Evolutionary conservation across 2,329 filamentous ascomycete genomes (phyloP).

Genomic region (Diplodia scrobiculata): DNA sequence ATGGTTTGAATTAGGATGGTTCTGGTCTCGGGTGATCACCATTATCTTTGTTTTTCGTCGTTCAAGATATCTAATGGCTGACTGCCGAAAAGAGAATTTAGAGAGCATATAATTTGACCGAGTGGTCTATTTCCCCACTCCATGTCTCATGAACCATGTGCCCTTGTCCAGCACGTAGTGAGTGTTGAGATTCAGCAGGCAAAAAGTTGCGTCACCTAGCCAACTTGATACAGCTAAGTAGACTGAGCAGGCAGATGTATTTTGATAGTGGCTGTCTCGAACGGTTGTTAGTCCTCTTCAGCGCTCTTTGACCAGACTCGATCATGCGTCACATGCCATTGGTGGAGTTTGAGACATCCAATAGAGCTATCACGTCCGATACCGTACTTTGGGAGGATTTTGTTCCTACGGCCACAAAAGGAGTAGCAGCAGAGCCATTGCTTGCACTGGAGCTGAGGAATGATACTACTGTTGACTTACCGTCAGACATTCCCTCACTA

Average conservation of each 20-base stretch:
- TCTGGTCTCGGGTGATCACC: background rate
- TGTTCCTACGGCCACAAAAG: background rate
- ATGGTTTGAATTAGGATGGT: background rate
- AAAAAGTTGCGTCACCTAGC: too few relatives aligned
- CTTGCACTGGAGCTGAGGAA: background rate
- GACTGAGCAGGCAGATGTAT: too few relatives aligned
- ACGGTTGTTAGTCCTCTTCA: background rate
- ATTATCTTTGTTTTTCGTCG: background rate
- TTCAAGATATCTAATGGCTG: conserved; percentile 4
- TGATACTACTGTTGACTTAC: background rate
- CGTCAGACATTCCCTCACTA: background rate
- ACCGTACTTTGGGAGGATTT: too few relatives aligned
- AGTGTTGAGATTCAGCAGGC: too few relatives aligned
- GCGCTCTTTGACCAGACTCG: background rate
- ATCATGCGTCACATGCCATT: background rate
- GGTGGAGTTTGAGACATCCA: background rate
- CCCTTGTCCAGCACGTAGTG: background rate
- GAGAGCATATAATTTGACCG: background rate
- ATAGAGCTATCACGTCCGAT: background rate
- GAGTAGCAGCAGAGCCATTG: background rate
- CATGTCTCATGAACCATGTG: background rate
- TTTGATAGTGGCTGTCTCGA: background rate
- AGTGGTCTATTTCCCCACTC: background rate
- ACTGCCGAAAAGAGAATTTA: background rate
- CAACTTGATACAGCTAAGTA: too few relatives aligned